A percentile compares a stretch with the other conserved stretches of the same genome.
Conservation (phyloP, 768 basidiomycete species). For the Mycena rebaudengoi region DNA sequence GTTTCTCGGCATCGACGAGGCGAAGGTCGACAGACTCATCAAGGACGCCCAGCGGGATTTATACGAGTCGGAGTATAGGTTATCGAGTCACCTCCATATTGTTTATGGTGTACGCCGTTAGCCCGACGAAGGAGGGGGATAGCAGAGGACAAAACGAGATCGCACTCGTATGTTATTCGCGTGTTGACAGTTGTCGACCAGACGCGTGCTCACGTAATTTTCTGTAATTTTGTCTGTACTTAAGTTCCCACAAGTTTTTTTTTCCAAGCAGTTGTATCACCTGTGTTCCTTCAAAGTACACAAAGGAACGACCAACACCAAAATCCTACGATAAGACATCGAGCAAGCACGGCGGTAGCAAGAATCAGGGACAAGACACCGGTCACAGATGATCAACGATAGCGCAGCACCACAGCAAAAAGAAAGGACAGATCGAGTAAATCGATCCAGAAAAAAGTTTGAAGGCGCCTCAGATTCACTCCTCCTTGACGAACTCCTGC, state of each 20-base stretch:
- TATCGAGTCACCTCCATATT: conserved; percentile 64
- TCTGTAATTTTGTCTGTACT: background rate
- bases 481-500: conserved; percentile 76
- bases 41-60: conserved; percentile 71
- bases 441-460: conserved; percentile 46
- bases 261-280: conserved; percentile 66
- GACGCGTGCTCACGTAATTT: too few relatives aligned
- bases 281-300: conserved; percentile 68
- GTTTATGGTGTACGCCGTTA: conserved; percentile 62
- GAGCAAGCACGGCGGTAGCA: conserved; percentile 39
- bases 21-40: conserved; percentile 63
- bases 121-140: too few relatives aligned
- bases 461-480: conserved; percentile 28
- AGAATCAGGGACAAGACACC: conserved; percentile 32
- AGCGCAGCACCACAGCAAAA: conserved; percentile 44
- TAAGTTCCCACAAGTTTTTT: conserved; percentile 17
- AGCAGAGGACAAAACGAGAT: too few relatives aligned
- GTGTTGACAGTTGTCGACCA: background rate
- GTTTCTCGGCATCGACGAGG: conserved; percentile 58
- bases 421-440: conserved; percentile 59
- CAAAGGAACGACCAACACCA: conserved; percentile 64
- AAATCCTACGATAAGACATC: conserved; percentile 48
- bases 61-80: conserved; percentile 63
- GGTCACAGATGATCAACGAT: conserved; percentile 44
- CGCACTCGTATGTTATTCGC: too few relatives aligned